Evolutionary conservation across 495 filamentous ascomycete species (phyloP), one percentile per base, ranked within the genome.

Genomic region (Penicillium paradoxum): DNA sequence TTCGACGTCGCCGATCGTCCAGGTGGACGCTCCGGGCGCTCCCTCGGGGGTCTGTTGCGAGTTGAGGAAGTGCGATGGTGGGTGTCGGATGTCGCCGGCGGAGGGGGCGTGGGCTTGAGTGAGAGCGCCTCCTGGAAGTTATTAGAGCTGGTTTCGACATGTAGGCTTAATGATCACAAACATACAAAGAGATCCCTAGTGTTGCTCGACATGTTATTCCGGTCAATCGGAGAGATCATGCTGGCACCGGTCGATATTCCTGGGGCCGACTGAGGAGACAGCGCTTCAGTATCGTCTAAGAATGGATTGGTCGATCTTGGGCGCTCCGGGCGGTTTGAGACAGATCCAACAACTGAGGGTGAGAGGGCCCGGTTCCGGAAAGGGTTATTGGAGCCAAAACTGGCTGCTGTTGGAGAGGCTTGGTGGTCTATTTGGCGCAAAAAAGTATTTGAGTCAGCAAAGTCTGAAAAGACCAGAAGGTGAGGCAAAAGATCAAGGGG

Each of bases 341-440:
- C 79, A 65, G 46, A 39, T 30, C 46, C 46, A 38, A 78, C 64
- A 25, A 45, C 74, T 59, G 79, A 77, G 77, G 89, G 91, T 51
- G 91, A 93, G 7, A 80, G 73, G 40, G 88, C 85, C 58, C 88
- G 87, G 70, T 95, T 95, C 75, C 93, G 86, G 68, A 98, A 98
- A n/a, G 93, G 93, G 64, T 98, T 98, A 78, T 97, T 97, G 56
- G 93, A 97, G 53, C 83, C 81, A 63, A 93, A 79, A 63, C 84
- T 86, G 66, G 83, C 72, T 13, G 78, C 67, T 41, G 75, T 77
- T 32, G 80, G 68, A 45, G 81, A 75, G 3, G 61, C 44, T 40
- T 70, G 62, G 53, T 55, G 59, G 14, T 62, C 64, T 54, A 24
- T 33, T 47, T 14, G 24, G 60, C 44, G 41, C 54, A 34, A 21